Base-by-base conservation (phyloP, 805 yeast species). In the Sugiyamaella qingdaonensis region DNA sequence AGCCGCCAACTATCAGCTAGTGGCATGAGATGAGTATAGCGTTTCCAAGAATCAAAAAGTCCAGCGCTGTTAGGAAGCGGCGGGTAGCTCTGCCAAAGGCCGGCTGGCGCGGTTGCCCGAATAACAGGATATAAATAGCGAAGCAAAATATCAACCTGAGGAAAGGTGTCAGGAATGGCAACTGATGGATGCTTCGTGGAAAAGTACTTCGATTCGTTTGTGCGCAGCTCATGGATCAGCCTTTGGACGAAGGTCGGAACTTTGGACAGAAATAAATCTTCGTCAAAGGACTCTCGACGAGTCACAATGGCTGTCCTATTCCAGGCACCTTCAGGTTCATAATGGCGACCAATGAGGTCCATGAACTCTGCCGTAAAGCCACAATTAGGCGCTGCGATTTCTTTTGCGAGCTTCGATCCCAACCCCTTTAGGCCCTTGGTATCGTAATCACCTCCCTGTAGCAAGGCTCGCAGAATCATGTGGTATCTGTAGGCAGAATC, bases 391-490 rank as follows among this genome's bases (percentile, higher is more conserved):
- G 47, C 45, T 8, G 59, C 48, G 2, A 54, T 42, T 31, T 54
- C 57, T 21, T 35, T 36, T 10, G 65, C 64, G 1, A 46, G 35
- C 29, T 46, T 51, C 11, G 27, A 37, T 14, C 69, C 70, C 0
- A 66, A 31, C 4, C 61, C 51, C 8, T 29, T 35, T 8, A 61
- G 52, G 14, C 68, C 68, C 13, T 35, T 18, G 10, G 49, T 34
- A 24, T 53, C 56, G 53, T 64, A 66, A 41, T 66, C 70, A 16
- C 67, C 66, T 8, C 70, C 70, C n/a, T 54, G 58, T 8, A 66
- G 54, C 27, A 63, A 42, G 0, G 65, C 65, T 42, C 59, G 43
- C 35, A 66, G 24, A 11, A 64, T 58, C 42, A 39, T 39, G 13
- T 21, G 13, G 39, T 16, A 21, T 47, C 52, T 11, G 37, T 10